Conservation (phyloP, 306 rosid genomes). For the Malus orientalis region DNA sequence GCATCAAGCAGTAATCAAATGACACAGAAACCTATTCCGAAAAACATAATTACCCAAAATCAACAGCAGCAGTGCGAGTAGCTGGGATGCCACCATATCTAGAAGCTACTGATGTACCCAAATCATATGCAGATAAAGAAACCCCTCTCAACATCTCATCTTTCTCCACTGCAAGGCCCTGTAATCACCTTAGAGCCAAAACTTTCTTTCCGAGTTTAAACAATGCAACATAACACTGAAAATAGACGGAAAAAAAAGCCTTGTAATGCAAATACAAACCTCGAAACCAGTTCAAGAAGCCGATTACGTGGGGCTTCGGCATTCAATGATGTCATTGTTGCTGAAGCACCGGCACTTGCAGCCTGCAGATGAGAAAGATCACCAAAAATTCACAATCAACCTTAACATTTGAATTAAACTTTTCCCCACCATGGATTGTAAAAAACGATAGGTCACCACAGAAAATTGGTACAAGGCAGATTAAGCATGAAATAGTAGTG, state of each 20-base stretch:
- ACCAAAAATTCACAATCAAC: background rate
- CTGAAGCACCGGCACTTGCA: slow-evolving; percentile 79
- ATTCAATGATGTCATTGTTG: slow-evolving; percentile 73
- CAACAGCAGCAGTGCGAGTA: slow-evolving; percentile 33
- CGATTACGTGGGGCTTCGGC: slow-evolving; percentile 54
- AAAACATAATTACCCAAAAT: slow-evolving; percentile 49
- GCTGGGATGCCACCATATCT: slow-evolving; percentile 25
- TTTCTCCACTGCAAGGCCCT: slow-evolving; percentile 91
- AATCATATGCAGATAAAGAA: slow-evolving; percentile 40
- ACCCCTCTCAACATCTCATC: slow-evolving; percentile 48
- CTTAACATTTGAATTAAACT: background rate
- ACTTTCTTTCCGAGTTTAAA: slow-evolving; percentile 11
- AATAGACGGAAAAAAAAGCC: background rate
- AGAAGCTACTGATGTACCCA: slow-evolving; percentile 32
- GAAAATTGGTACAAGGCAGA: background rate
- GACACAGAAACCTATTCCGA: background rate
- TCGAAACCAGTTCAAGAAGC: slow-evolving; percentile 64
- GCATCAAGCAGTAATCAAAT: background rate
- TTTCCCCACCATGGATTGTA: background rate
- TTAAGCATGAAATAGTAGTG: background rate
- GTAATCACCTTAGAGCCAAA: slow-evolving; percentile 44
- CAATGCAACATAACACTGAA: slow-evolving; percentile 2
- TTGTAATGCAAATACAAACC: slow-evolving; percentile 38
- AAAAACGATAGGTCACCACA: background rate
- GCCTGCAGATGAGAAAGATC: slow-evolving; percentile 34